Percentiles rank a stretch among this genome's conserved stretches.
Conservation (phyloP, 345 rosid genomes). For the Brassica incana region DNA sequence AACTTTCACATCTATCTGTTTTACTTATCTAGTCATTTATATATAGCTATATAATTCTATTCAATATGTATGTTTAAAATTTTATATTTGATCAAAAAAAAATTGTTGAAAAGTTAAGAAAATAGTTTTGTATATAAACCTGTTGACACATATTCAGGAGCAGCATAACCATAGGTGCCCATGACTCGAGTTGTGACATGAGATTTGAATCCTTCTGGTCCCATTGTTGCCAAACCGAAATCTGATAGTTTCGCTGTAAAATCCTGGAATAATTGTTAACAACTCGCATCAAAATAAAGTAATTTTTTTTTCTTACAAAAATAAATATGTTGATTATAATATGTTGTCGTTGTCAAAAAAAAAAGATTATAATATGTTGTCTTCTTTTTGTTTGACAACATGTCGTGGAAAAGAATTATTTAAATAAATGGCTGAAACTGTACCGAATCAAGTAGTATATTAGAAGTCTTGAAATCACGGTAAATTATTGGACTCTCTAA, state of each 20-base stretch:
- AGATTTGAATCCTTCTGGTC: constrained; percentile 90
- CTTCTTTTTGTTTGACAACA: neutral
- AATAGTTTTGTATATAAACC: constrained; percentile 38
- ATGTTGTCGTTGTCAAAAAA: no score
- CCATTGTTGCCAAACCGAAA: constrained; percentile 91
- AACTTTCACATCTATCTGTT: neutral
- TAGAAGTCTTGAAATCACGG: constrained; percentile 93
- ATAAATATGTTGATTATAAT: no score
- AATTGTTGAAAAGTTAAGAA: neutral
- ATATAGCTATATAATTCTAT: neutral
- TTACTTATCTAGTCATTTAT: neutral
- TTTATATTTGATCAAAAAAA: neutral
- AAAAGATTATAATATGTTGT: neutral
- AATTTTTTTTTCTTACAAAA: neutral
- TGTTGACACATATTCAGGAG: constrained; percentile 90
- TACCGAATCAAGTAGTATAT: constrained; percentile 82
- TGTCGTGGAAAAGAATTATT: neutral
- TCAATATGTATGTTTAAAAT: neutral
- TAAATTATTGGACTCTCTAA: constrained; percentile 87
- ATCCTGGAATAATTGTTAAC: constrained; percentile 45
- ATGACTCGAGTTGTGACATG: constrained; percentile 94
- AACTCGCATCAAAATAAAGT: neutral
- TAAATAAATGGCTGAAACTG: constrained; percentile 3
- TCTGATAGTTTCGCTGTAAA: constrained; percentile 85
- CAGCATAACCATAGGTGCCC: constrained; percentile 97